These are phyloP conservation scores for Sugiyamaella americana DNA, from an alignment of 805 yeast species.

Conservation along the genomic window DNA sequence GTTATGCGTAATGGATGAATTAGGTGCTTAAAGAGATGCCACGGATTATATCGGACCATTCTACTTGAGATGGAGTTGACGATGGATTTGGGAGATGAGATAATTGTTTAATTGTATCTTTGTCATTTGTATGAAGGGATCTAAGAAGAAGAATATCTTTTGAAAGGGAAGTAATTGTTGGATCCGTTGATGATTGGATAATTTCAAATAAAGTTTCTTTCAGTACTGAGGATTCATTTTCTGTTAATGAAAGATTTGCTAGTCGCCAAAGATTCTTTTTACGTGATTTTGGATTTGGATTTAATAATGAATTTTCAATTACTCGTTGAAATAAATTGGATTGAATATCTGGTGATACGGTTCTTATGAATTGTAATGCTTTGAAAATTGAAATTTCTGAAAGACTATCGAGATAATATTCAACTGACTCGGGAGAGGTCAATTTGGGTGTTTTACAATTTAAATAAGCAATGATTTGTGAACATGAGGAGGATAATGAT, in stretches of 20 bases:
- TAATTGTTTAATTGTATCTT: constrained; percentile 8
- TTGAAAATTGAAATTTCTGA: constrained; percentile 12
- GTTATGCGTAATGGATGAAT: too few relatives aligned
- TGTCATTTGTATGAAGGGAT: constrained; percentile 17
- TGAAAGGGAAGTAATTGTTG: constrained; percentile 6
- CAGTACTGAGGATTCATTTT: constrained; percentile 11
- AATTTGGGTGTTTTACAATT: constrained; percentile 12
- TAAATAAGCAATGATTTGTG: constrained; percentile 13
- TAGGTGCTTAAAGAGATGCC: too few relatives aligned
- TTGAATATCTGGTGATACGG: constrained; percentile 12
- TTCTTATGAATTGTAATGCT: constrained; percentile 16
- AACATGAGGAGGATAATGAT: not conserved
- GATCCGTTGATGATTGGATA: constrained; percentile 3
- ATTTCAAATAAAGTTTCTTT: constrained; percentile 10
- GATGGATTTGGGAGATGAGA: constrained; percentile 4
- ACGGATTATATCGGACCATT: constrained; percentile 11
- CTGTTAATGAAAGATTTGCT: constrained; percentile 17
- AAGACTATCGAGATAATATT: constrained; percentile 12
- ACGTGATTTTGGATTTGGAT: constrained; percentile 1
- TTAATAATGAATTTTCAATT: constrained; percentile 9
- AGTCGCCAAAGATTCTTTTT: constrained; percentile 18
- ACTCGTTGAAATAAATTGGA: constrained; percentile 9
- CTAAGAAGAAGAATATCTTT: constrained; percentile 18
- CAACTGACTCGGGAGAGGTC: constrained; percentile 8
- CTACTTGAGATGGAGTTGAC: not conserved